Evolutionary conservation across 805 yeast genomes (phyloP).

Genomic region (Saccharomycopsis vini): DNA sequence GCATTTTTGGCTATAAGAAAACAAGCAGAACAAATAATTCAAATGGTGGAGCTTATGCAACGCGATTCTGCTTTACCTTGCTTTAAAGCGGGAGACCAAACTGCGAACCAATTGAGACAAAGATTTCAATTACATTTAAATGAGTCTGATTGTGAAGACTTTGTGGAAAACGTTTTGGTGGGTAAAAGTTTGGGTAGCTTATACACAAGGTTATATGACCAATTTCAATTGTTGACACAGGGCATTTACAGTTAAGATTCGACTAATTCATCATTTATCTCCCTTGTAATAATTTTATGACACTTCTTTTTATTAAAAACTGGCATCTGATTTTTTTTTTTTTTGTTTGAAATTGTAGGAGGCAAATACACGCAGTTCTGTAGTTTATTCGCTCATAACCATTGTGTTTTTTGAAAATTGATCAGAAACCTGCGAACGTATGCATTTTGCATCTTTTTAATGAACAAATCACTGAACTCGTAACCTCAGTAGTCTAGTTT

Average conservation of each 20-base stretch:
- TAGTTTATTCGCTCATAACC: too few relatives aligned
- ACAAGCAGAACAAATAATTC: constrained; percentile 63
- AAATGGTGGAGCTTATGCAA: constrained; percentile 90
- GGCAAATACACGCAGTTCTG: too few relatives aligned
- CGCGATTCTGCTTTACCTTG: constrained; percentile 86
- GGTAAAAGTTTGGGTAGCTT: constrained; percentile 79
- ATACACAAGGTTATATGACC: constrained; percentile 89
- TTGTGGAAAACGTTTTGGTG: constrained; percentile 69
- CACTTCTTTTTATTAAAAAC: too few relatives aligned
- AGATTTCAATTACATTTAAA: constrained; percentile 70
- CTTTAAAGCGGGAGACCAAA: constrained; percentile 78
- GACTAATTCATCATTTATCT: too few relatives aligned
- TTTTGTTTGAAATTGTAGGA: too few relatives aligned
- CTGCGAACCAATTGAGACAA: constrained; percentile 70
- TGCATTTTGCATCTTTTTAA: too few relatives aligned
- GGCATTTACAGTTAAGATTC: constrained; percentile 70
- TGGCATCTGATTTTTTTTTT: too few relatives aligned
- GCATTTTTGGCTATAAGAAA: constrained; percentile 70
- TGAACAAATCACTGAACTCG: too few relatives aligned
- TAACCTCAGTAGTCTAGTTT: too few relatives aligned
- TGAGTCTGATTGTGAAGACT: constrained; percentile 64
- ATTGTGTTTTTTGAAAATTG: too few relatives aligned
- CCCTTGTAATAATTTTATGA: too few relatives aligned
- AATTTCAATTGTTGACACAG: constrained; percentile 88
- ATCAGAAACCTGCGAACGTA: too few relatives aligned